Evolutionary conservation across 805 yeast genomes (phyloP), one percentile per base, ranked within the genome.

Genomic region (Wickerhamomyces sydowiorum): DNA sequence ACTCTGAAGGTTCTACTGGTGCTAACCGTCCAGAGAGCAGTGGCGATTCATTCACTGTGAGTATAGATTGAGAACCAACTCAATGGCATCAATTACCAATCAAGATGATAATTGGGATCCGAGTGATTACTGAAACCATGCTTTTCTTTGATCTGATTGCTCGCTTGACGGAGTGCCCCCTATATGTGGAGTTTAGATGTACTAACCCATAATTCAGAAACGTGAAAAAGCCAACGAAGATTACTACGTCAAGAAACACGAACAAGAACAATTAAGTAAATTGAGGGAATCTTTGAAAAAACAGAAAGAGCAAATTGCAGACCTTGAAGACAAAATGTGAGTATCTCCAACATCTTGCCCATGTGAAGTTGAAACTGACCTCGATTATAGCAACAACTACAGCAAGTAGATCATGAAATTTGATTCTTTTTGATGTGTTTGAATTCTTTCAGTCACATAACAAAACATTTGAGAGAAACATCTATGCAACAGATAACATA

Each of bases 201-300:
- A 15, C 36, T 28, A 30, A 30, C 33, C n/a, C 33, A 14, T 14
- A n/a, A 14, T 28, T 7, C 17, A 75, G 75, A 87, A 89, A 64
- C 89, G 95, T 65, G 99, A 93, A 75, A 83, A 78, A 69, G 96
- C 96, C 49, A 82, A 81, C 61, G 99, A 91, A 72, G 88, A 84
- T 62, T 73, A 71, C 57, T 90, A 80, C 72, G 73, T 89, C 66
- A 86, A 79, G 68, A 82, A 87, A 70, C 96, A 85, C 62, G 96
- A 91, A 73, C 84, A 82, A 62, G 96, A 88, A 66, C 88, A 84
- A 72, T 73, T 89, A 63, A 80, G 77, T 59, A 75, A 76, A 38
- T 77, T 89, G 64, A 83, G 73, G 64, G 88, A 84, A 62, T 77
- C 83, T 59, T 73, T 89, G 64, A 78, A 82, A 65, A 73, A 84